These are phyloP conservation scores for Boletus fagicola DNA, from an alignment of 768 basidiomycete species.

Conservation along the genomic window DNA sequence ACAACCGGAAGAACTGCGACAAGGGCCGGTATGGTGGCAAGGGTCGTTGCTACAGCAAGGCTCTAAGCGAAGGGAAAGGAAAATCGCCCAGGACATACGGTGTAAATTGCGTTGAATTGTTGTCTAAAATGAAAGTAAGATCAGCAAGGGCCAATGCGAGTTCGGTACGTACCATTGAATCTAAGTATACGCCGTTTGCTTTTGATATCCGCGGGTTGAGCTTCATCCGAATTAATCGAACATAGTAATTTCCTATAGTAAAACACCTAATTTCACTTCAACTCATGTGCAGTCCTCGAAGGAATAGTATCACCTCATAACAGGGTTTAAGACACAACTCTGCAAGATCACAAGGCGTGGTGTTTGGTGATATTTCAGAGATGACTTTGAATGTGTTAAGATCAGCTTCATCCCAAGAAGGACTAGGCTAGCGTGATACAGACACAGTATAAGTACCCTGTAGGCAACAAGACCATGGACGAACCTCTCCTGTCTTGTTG, in stretches of 20 bases:
- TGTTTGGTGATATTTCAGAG: constrained; percentile 44
- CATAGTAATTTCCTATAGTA: constrained; percentile 19
- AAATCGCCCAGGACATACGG: constrained; percentile 20
- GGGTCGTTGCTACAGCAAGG: constrained; percentile 41
- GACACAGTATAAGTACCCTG: not conserved
- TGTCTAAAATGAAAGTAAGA: constrained; percentile 21
- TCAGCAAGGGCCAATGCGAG: not conserved
- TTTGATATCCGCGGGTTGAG: constrained; percentile 1
- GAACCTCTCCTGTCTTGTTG: constrained; percentile 13
- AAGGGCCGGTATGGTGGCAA: constrained; percentile 59
- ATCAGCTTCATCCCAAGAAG: constrained; percentile 45
- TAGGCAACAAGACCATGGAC: not conserved
- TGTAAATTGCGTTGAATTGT: constrained; percentile 15
- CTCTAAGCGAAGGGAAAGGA: not conserved
- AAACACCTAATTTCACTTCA: constrained; percentile 22
- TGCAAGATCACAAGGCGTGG: constrained; percentile 54
- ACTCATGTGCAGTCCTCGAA: not conserved
- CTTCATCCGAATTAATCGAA: not conserved
- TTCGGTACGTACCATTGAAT: constrained; percentile 22
- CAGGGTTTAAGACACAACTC: constrained; percentile 57
- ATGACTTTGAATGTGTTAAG: constrained; percentile 39
- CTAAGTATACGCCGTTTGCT: constrained; percentile 5
- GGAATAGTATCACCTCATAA: constrained; percentile 43
- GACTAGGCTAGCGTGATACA: constrained; percentile 15
- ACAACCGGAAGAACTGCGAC: constrained; percentile 43